Evolutionary conservation across 2,329 filamentous ascomycete species (phyloP), one percentile per base, ranked within the genome.

Genomic region (Arthrobotrys musiformis): DNA sequence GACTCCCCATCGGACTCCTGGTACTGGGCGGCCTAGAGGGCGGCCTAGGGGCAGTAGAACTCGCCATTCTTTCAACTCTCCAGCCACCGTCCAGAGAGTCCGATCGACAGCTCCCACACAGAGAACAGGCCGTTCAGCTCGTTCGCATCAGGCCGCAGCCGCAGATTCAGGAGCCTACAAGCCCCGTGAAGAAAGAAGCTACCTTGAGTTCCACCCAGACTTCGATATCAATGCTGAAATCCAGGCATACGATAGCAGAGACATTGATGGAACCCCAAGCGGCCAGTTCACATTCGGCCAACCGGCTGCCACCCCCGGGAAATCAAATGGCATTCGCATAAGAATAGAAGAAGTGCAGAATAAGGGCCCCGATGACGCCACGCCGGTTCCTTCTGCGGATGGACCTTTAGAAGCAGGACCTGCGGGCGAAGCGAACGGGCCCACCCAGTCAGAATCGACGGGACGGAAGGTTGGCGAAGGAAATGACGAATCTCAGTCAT

Each of bases 171-270:
- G 98, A 85, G 94, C 94, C 61, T 98, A 98, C 85, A 99, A 99
- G 83, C 95, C 95, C 33, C 89, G 95, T 82, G 95, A 99, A 84
- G 95, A 99, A 85, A 90, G 94, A 79, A 93, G 93, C 63, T 99
- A 94, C 93, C 94, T 97, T 82, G 95, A 99, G 83, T 98, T 98
- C 79, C 95, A 99, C 83, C 93, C 93, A 0, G 93, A 97, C 81
- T 88, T 99, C 63, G 94, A 98, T 84, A 93, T 97, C 58, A 93
- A 97, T 70, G 88, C 88, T 11, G 89, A 88, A 2, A 91, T 97
- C 79, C 89, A 91, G 80, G 86, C 97, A 1, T 94, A 94, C 82
- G 89, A 88, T 58, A 90, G 93, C 1, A 90, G 95, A 79, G 92
- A 97, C 79, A 91, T 98, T 5, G 94, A 98, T 82, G 93, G 93